Evolutionary conservation across 2,329 filamentous ascomycete species (phyloP), one percentile per base, ranked within the genome.

Genomic region (Nemania diffusa): DNA sequence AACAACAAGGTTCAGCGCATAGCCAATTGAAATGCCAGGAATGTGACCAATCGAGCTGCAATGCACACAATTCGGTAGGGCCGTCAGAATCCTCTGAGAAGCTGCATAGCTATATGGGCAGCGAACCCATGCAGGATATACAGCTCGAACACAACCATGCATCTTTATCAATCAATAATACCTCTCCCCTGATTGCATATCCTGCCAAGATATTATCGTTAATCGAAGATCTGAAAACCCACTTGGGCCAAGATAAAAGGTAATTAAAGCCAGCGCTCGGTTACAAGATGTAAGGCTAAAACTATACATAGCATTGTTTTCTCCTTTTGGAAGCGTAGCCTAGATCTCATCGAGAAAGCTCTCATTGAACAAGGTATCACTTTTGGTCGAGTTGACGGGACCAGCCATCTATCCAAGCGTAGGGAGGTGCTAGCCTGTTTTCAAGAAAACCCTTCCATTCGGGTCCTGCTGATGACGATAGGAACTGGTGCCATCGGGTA

Each of bases 251-350:
- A n/a, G 65, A 69, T 5, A 77, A 77, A 64, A 72, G 73, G 74
- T 66, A 56, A 27, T 51, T 42, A 24, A 32, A 32, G 27, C 6
- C 11, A 26, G 37, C n/a, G 3, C 17, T 5, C 5, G 15, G 34
- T 5, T n/a, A n/a, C 9, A 15, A 9, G 1, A 59, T 22, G 37
- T 37, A n/a, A n/a, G 26, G 5, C 48, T 69, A 6, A 66, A 20
- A 2, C 56, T 57, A 7, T 29, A 3, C 24, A 26, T 68, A 79
- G 78, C 57, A 71, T 80, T 46, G 68, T 79, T 15, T 79, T 79
- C 62, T 78, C 77, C 13, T 76, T 66, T 26, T 80, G 78, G 78
- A 79, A 73, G 11, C 77, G 75, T 26, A 78, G 74, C 50, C 69
- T 80, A 2, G 73, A 76, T 57, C 53, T 78, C 51, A 62, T 77